Base-by-base conservation (phyloP, 805 yeast species). In the Clavispora fructus region DNA sequence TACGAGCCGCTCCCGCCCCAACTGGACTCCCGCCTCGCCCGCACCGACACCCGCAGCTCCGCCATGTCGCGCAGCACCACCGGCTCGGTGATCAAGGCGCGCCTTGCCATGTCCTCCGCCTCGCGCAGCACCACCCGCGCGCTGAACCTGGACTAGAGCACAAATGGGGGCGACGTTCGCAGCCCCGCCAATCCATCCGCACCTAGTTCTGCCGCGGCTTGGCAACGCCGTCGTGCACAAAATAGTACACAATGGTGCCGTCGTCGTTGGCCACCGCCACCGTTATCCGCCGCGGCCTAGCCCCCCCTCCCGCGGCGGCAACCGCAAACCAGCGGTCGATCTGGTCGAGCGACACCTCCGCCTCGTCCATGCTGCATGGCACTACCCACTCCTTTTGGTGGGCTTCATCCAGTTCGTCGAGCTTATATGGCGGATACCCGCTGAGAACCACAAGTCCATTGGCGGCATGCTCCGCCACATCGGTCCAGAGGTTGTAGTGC, bases 171-270 rank as follows among this genome's bases (percentile, higher is more conserved):
- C n/a, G n/a, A n/a, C n/a, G n/a, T n/a, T n/a, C n/a, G n/a, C n/a
- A n/a, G n/a, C n/a, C n/a, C n/a, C n/a, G n/a, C n/a, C n/a, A n/a
- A n/a, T n/a, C n/a, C n/a, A n/a, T n/a, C n/a, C n/a, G n/a, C n/a
- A n/a, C n/a, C n/a, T 54, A 80, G 51, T 78, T 79, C 55, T 76
- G 79, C 47, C 77, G 72, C 1, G 91, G 91, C 59, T 79, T 79
- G 30, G 73, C 79, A 9, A 84, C 63, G 4, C 91, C 91, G 54
- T 79, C 80, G 59, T 83, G 79, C 14, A 82, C 70, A 59, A 78
- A 77, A 60, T 85, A 85, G 54, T 80, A 85, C n/a, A 83, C 83
- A 16, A 83, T 72, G 0, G 90, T 82, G 2, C 88, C 83, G 59
- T 85, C 94, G 45, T 75, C 75, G 53, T 78, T 81, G 2, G 78